Base-by-base conservation (phyloP, 192 early-diverging fungal genomes). In the Backusella australiensis region DNA sequence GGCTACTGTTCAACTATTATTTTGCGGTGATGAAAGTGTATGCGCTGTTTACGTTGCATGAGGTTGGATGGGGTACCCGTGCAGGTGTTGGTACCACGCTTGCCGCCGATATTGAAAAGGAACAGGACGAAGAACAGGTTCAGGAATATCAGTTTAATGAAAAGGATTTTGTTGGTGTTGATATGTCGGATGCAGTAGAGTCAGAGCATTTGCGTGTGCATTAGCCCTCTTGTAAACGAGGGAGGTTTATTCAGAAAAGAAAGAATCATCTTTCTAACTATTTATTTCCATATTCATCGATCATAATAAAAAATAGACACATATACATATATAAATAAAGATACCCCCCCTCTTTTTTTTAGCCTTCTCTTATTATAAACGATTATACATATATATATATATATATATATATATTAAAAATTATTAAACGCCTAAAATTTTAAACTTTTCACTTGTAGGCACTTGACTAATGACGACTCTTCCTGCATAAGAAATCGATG, bases 401-500 rank as follows among this genome's bases (percentile, higher is more conserved):
- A 23, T 29, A 29, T 29, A 29, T 41, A 32, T 32, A 32, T 32
- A 32, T 74, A 21, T 63, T 14, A 42, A 56, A 52, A 12, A 15
- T 32, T 9, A 26, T 44, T 81, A 81, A 34, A 81, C 72, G 17
- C 80, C 80, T 49, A 81, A 32, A 59, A 81, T 77, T 36, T 77
- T 77, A 39, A 81, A 81, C 26, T 74, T 73, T 70, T 81, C 80
- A 36, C 69, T 34, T 21, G 77, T 73, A 90, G 97, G 97, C 15
- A 98, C 97, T 38, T 91, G 83, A 81, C 95, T 99, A 65, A 99
- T 90, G 29, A 96, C 94, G n/a, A 96, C 86, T 14, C 95, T 90
- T 11, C 97, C 97, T 81, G 96, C 96, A 83, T 95, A 95, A 32
- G 96, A 98, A 32, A 97, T 78, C 3, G 96, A 97, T 21, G 94